Conservation (phyloP, 2,329 filamentous ascomycete genomes). For the Huntiella decipiens region DNA sequence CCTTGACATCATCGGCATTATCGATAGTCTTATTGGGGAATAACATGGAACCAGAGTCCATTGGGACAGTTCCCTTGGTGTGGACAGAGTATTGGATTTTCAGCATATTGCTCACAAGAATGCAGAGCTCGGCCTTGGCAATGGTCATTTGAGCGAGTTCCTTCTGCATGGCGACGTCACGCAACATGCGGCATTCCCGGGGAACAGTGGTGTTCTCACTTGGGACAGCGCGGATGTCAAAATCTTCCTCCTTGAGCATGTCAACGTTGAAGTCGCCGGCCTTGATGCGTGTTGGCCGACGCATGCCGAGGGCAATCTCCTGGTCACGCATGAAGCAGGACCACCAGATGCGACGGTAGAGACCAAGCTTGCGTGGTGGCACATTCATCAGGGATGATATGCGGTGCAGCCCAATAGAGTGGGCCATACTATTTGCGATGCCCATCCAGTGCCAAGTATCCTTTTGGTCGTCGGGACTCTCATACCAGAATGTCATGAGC, state of each 20-base stretch:
- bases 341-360: conserved; percentile 98
- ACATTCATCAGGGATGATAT: conserved; percentile 63
- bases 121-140: conserved; percentile 72
- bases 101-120: conserved; percentile 77
- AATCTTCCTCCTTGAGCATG: conserved; percentile 70
- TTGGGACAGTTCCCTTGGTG: conserved; percentile 62
- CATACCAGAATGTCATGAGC: conserved; percentile 94
- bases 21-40: conserved; percentile 73
- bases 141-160: conserved; percentile 78
- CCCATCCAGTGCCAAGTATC: conserved; percentile 99
- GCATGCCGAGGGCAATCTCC: conserved; percentile 82
- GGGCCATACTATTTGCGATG: conserved; percentile 76
- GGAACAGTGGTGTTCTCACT: conserved; percentile 51
- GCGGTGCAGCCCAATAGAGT: conserved; percentile 83
- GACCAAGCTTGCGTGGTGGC: conserved; percentile 50
- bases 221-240: conserved; percentile 54
- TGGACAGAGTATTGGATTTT: conserved; percentile 83
- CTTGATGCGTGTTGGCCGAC: conserved; percentile 79
- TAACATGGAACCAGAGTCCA: conserved; percentile 72
- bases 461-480: conserved; percentile 90
- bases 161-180: conserved; percentile 53
- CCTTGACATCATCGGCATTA: conserved; percentile 61
- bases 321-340: conserved; percentile 91
- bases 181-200: conserved; percentile 48
- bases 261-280: conserved; percentile 86